These are phyloP conservation scores for Aspergillus felis DNA, from an alignment of 2,329 filamentous ascomycete species.

Conservation along the genomic window DNA sequence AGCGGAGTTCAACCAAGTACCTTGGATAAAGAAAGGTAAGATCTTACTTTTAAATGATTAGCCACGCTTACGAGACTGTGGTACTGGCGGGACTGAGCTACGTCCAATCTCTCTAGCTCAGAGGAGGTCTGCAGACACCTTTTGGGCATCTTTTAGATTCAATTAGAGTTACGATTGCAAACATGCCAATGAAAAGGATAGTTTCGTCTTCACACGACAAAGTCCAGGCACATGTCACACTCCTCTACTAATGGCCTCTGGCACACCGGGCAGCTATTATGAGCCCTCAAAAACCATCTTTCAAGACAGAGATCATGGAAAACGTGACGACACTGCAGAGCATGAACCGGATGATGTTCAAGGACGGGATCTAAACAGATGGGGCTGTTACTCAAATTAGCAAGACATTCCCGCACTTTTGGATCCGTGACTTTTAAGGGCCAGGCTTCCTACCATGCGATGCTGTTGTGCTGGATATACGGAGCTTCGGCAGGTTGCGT, in stretches of 20 bases:
- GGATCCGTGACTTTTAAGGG: too few species aligned
- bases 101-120: not conserved
- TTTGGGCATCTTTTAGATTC: too few species aligned
- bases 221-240: not conserved
- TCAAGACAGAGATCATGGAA: not conserved
- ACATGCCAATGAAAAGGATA: not conserved
- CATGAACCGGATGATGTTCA: not conserved
- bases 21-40: not conserved
- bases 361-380: not conserved
- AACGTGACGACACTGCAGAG: not conserved
- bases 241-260: not conserved
- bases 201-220: not conserved
- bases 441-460: not conserved
- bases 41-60: not conserved
- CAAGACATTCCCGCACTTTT: not conserved
- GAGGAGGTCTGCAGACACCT: too few species aligned
- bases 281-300: not conserved
- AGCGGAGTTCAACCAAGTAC: not conserved
- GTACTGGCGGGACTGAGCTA: not conserved
- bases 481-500: not conserved
- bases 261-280: not conserved
- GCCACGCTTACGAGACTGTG: too few species aligned
- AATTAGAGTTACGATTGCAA: not conserved
- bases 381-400: not conserved
- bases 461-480: not conserved